Evolutionary conservation across 805 yeast genomes (phyloP), one percentile per base, ranked within the genome.

Genomic region (Blastobotrys americana): DNA sequence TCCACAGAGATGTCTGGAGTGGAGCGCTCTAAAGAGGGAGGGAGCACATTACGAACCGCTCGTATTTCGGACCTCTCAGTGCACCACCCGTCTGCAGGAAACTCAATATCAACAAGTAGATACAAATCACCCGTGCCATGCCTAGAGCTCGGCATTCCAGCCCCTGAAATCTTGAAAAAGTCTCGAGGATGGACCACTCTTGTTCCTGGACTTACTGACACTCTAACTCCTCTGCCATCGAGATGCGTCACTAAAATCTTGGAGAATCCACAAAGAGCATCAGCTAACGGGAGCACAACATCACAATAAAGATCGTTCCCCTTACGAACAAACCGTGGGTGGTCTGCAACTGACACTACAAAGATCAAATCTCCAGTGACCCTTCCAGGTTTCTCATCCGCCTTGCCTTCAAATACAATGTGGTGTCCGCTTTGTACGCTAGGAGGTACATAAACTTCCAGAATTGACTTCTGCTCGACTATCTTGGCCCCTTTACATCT

Each of bases 41-140:
- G 58, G 21, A 60, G 48, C 34, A 58, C 37, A 39, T 57, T 51
- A 10, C 46, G 41, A 3, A 60, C 42, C 36, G 50, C 55, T 13
- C 54, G 39, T 25, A 60, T 39, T 56, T 87, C 96, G 46, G 77
- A 71, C 55, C 73, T 76, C 60, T 87, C 96, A 52, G 76, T 63
- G 56, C 81, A 80, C 96, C 96, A 88, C 56, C 80, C 76, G 61
- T 87, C 94, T 28, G 72, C 71, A 2, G 96, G 97, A 60, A 89
- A 88, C 54, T 80, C 86, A 42, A 89, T 77, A 17, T 76, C 76
- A n/a, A 85, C 62, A 42, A 71, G 75, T 15, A 88, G 69, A 55
- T 78, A 87, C 51, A 88, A 65, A 60, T 84, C 84, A 20, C 96
- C 96, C 37, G 66, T 66, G n/a, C 64, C 46, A 46, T 66, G 64